Percentiles rank a stretch among this genome's conserved stretches.
Evolutionary conservation across 2,329 filamentous ascomycete genomes (phyloP).

Genomic region (Calonectria henricotiae): DNA sequence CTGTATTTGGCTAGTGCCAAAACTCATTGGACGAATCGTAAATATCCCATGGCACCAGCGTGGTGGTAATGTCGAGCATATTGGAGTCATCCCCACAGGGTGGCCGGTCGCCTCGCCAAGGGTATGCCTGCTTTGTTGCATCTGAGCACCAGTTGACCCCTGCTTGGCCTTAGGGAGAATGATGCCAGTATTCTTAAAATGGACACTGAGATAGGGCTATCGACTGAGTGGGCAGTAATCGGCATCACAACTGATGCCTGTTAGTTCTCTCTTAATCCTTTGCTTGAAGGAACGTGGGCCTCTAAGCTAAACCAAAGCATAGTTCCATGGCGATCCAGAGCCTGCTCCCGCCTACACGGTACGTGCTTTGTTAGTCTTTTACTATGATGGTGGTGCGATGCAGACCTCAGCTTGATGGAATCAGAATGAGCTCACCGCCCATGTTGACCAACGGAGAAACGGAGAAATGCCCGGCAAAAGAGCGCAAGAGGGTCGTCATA

Average conservation of each 20-base stretch:
- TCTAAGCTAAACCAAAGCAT: too few relatives aligned
- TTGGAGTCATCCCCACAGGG: conserved; percentile 38
- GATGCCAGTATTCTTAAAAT: conserved; percentile 24
- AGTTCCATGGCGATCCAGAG: conserved; percentile 48
- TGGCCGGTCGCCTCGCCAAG: conserved; percentile 21
- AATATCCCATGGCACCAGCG: conserved; percentile 41
- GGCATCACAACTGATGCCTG: conserved; percentile 30
- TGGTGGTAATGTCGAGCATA: conserved; percentile 41
- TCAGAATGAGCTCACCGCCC: conserved; percentile 46
- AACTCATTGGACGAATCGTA: conserved; percentile 41
- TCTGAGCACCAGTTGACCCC: conserved; percentile 1
- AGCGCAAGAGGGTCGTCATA: not conserved
- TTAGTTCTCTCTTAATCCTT: conserved; percentile 20
- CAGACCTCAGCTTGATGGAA: conserved; percentile 46
- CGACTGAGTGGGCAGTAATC: not conserved
- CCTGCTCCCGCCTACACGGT: conserved; percentile 48
- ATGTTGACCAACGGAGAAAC: conserved; percentile 6
- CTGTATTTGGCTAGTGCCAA: conserved; percentile 32
- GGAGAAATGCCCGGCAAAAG: conserved; percentile 4
- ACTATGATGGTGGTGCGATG: conserved; percentile 42
- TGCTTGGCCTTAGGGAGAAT: conserved; percentile 3
- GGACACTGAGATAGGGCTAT: conserved; percentile 14
- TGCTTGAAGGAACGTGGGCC: conserved; percentile 6
- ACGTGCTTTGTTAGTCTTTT: conserved; percentile 47
- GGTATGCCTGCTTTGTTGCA: conserved; percentile 13